Percentiles rank a stretch among this genome's conserved stretches.
These are phyloP conservation scores for Amanita jacksonii DNA, from an alignment of 768 basidiomycete species.

Conservation along the genomic window DNA sequence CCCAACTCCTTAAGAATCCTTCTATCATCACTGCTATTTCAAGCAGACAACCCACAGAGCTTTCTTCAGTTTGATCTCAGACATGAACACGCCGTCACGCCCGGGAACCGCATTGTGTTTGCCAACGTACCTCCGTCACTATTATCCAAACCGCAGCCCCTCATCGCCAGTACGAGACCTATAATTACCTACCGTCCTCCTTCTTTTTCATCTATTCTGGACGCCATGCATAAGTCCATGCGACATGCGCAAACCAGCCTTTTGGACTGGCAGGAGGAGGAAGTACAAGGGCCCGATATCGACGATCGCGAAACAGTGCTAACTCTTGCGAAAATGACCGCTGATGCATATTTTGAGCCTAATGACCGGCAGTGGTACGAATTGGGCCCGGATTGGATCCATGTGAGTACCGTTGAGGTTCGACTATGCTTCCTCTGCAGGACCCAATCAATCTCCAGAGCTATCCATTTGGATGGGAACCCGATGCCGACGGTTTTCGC, in stretches of 20 bases:
- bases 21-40: constrained; percentile 25
- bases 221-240: constrained; percentile 25
- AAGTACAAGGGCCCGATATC: constrained; percentile 58
- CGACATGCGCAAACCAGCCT: constrained; percentile 20
- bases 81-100: constrained; percentile 38
- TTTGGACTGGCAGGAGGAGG: constrained; percentile 48
- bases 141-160: constrained; percentile 13
- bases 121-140: constrained; percentile 31
- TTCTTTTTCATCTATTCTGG: constrained; percentile 23
- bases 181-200: constrained; percentile 32
- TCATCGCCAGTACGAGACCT: constrained; percentile 25
- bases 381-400: constrained; percentile 25
- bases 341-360: constrained; percentile 56
- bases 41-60: constrained; percentile 20
- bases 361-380: constrained; percentile 57
- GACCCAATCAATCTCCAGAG: constrained; percentile 26
- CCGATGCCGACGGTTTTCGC: constrained; percentile 80
- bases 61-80: constrained; percentile 38
- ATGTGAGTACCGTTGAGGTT: neutral
- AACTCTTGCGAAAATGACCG: constrained; percentile 77
- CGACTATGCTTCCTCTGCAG: neutral
- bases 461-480: constrained; percentile 83
- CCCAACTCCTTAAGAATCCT: constrained; percentile 15
- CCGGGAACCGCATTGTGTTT: constrained; percentile 39
- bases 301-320: constrained; percentile 56